A percentile compares a stretch with the other conserved stretches of the same genome.
Conservation (phyloP, 2,329 filamentous ascomycete species). For the Lojkania enalia region DNA sequence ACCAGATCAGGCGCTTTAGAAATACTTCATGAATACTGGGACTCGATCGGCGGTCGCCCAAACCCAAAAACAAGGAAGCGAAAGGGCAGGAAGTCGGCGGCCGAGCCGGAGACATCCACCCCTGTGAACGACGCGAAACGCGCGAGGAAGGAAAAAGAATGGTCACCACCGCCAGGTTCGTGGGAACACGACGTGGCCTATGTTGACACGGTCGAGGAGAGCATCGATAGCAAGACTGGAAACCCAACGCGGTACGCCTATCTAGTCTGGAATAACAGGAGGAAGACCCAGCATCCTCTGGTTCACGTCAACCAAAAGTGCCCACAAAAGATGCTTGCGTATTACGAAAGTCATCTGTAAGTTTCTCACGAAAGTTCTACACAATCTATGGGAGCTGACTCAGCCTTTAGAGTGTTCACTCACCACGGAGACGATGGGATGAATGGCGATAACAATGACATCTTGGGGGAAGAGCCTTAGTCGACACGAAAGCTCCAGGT, state of each 20-base stretch:
- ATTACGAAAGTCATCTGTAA: conserved; percentile 58
- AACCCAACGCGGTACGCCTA: conserved; percentile 66
- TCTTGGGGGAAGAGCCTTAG: too few relatives aligned
- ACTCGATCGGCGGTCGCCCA: conserved; percentile 64
- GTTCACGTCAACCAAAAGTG: conserved; percentile 72
- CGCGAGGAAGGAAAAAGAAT: conserved; percentile 54
- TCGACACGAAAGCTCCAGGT: too few relatives aligned
- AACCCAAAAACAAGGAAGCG: conserved; percentile 60
- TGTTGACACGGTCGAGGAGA: conserved; percentile 74
- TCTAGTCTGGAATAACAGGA: conserved; percentile 72
- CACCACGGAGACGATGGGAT: too few relatives aligned
- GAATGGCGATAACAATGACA: too few relatives aligned
- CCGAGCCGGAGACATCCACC: conserved; percentile 27
- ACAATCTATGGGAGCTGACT: too few relatives aligned
- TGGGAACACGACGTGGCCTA: conserved; percentile 75
- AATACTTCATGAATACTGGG: conserved; percentile 67
- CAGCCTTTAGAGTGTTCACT: too few relatives aligned
- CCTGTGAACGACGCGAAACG: conserved; percentile 29
- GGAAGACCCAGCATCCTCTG: conserved; percentile 74
- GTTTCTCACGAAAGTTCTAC: too few relatives aligned
- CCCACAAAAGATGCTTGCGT: conserved; percentile 66
- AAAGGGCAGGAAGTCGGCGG: conserved; percentile 35
- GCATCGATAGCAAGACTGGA: conserved; percentile 41
- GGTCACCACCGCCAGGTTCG: conserved; percentile 70
- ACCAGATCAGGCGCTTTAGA: conserved; percentile 47